A percentile compares a stretch with the other conserved stretches of the same genome.
Conservation (phyloP, 2,329 filamentous ascomycete species). For the Nigrograna mackinnonii region DNA sequence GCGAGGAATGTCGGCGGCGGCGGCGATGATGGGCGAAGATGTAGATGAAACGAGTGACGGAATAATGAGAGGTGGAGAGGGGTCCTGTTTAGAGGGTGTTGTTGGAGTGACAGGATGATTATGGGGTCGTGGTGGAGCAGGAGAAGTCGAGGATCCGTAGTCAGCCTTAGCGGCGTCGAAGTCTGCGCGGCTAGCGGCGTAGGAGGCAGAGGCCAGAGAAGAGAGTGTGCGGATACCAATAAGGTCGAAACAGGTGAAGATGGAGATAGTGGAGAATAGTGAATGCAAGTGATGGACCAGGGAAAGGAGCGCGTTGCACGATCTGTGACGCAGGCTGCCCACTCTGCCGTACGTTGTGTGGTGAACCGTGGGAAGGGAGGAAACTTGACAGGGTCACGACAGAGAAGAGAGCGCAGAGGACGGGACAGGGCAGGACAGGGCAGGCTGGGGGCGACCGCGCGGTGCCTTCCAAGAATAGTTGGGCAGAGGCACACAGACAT, state of each 20-base stretch:
- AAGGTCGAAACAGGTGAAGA: neutral
- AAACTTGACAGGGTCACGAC: no score
- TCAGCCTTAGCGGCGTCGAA: slow-evolving; percentile 2
- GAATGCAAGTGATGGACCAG: neutral
- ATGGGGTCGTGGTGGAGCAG: slow-evolving; percentile 9
- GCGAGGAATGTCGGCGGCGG: slow-evolving; percentile 1
- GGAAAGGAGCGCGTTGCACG: slow-evolving; percentile 2
- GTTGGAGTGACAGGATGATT: slow-evolving; percentile 17
- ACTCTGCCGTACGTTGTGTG: no score
- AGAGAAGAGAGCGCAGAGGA: no score
- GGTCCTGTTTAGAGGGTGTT: slow-evolving; percentile 15
- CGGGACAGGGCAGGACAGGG: no score
- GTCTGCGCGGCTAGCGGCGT: slow-evolving; percentile 4
- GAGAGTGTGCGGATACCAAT: neutral
- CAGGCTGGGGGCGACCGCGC: no score
- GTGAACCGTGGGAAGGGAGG: slow-evolving; percentile 5
- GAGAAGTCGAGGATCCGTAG: slow-evolving; percentile 1
- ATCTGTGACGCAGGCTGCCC: slow-evolving; percentile 1
- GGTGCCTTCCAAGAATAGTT: no score
- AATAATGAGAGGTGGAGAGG: slow-evolving; percentile 24
- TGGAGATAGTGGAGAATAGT: slow-evolving; percentile 1
- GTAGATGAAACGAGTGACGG: slow-evolving; percentile 37
- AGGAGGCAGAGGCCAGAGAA: slow-evolving; percentile 7
- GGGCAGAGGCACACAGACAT: no score
- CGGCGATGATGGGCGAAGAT: slow-evolving; percentile 1